phyloP scores from a whole-genome alignment of 1,284 basidiomycete genomes.

The Cryptococcus amylolentus region DNA sequence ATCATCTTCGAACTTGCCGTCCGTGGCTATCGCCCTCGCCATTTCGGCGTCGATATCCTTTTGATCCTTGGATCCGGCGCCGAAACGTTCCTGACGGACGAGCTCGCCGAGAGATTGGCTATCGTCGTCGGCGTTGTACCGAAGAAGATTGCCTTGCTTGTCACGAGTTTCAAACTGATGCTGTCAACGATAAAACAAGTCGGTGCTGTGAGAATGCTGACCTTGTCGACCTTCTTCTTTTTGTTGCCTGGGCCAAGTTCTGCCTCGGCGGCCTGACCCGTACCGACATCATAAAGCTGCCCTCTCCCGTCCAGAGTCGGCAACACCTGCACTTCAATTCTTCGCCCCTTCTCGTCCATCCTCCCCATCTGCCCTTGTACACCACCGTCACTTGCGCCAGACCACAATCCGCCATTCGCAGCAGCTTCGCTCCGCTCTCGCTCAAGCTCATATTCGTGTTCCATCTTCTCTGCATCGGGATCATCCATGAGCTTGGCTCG shows the following conservation, averaged over 20 bases:
- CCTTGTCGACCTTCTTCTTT: slow-evolving; percentile 69
- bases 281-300: slow-evolving; percentile 84
- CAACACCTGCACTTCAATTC: slow-evolving; percentile 67
- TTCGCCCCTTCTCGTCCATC: slow-evolving; percentile 31
- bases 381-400: slow-evolving; percentile 16
- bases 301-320: slow-evolving; percentile 87
- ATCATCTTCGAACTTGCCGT: slow-evolving; percentile 81
- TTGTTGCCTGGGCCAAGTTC: slow-evolving; percentile 60
- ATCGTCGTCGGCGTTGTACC: slow-evolving; percentile 86
- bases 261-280: slow-evolving; percentile 51
- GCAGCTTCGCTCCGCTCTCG: slow-evolving; percentile 53
- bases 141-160: slow-evolving; percentile 79
- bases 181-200: not conserved
- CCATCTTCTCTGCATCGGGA: slow-evolving; percentile 68
- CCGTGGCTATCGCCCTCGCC: slow-evolving; percentile 78
- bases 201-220: slow-evolving; percentile 37
- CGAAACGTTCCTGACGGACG: slow-evolving; percentile 85
- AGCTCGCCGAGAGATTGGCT: slow-evolving; percentile 80
- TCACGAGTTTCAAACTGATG: slow-evolving; percentile 78
- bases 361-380: slow-evolving; percentile 35
- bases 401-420: slow-evolving; percentile 49
- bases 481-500: slow-evolving; percentile 79
- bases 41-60: slow-evolving; percentile 89
- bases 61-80: slow-evolving; percentile 80
- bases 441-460: slow-evolving; percentile 75